Percentiles rank a stretch among this genome's conserved stretches.
Evolutionary conservation across 2,329 filamentous ascomycete genomes (phyloP).

Genomic region (Colletotrichum ledebouriae): DNA sequence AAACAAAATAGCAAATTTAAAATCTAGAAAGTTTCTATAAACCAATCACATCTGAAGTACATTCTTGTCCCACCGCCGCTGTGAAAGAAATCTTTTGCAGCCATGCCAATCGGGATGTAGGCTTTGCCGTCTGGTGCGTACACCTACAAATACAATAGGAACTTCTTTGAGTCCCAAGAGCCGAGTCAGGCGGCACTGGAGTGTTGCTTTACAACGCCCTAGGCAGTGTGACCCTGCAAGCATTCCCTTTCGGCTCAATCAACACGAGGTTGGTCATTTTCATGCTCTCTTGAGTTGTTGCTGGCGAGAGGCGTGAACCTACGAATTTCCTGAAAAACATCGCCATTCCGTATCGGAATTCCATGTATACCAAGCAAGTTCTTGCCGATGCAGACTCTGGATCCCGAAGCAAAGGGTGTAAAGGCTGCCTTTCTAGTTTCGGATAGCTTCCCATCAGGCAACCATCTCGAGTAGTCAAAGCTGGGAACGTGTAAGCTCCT

Average conservation of each 20-base stretch:
- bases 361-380: conserved; percentile 69
- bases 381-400: conserved; percentile 64
- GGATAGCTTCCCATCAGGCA: conserved; percentile 42
- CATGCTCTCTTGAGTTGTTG: conserved; percentile 5
- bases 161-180: no score
- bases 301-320: conserved; percentile 48
- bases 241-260: conserved; percentile 10
- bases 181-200: no score
- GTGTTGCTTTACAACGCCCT: no score
- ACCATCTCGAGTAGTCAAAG: conserved; percentile 9
- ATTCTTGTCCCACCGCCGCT: no score
- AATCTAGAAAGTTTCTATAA: no score
- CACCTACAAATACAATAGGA: no score
- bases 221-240: neutral
- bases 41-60: no score
- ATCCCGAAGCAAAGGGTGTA: conserved; percentile 66
- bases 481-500: neutral
- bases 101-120: no score
- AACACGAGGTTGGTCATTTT: conserved; percentile 12
- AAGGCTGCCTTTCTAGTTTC: conserved; percentile 61
- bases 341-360: conserved; percentile 64
- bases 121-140: no score
- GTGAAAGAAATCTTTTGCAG: no score
- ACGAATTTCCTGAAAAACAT: conserved; percentile 65
- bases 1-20: no score